Base-by-base conservation (phyloP, 257 asterid species). In the Primulina huaijiensis region DNA sequence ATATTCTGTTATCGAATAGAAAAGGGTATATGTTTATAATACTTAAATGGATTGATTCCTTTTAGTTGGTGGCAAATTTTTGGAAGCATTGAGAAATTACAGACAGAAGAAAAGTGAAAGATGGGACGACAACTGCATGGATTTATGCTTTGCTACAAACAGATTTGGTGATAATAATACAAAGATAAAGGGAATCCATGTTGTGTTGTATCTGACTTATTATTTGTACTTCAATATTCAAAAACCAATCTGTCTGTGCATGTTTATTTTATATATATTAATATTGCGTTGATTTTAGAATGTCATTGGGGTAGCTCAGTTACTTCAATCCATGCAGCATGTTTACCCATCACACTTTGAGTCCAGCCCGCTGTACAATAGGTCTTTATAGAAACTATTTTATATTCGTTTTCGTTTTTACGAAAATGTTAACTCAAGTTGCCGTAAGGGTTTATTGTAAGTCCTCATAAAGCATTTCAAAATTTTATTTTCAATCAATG, bases 131-230 rank as follows among this genome's bases (percentile, higher is more conserved):
- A 83, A 84, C 84, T 79, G 78, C 64, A 77, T 83, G 91, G 88
- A 81, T 64, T 82, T 79, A 72, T 82, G 69, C 70, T 55, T n/a
- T 68, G 68, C 46, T 68, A 56, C 75, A 72, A 71, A 55, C 50
- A 64, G 66, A 73, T 72, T 72, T 77, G 76, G 59, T 71, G 68
- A 74, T 79, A 68, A 79, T 79, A 78, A 73, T 62, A 79, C 85
- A 76, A 82, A 79, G 74, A 20, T 78, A 87, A 87, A 90, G 89
- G 92, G 97, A 81, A 89, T 87, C 91, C 83, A 79, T 88, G 90
- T 85, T 85, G 85, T 74, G 77, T 78, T 90, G 78, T 80, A 73
- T 77, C 83, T 83, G 87, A 81, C 95, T 82, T 86, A 64, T 82
- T 64, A 31, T 8, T 25, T 64, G 74, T 72, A 66, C 72, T 83